Conservation (phyloP, 495 filamentous ascomycete genomes). For the Haplographium delicatum region DNA sequence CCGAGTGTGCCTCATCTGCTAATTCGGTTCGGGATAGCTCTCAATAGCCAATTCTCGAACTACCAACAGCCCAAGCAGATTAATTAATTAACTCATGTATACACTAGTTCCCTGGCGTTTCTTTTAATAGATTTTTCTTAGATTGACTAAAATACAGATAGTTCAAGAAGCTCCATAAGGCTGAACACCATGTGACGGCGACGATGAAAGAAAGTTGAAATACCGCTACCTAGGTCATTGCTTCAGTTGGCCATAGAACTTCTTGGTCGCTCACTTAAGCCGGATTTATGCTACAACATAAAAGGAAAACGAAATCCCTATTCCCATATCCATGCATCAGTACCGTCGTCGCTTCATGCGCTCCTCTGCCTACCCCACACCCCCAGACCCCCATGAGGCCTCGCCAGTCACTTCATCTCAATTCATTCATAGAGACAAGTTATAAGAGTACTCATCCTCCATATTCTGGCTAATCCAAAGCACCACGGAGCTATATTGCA, state of each 20-base stretch:
- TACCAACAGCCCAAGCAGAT: no score
- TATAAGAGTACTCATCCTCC: conserved; percentile 98
- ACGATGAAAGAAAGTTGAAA: no score
- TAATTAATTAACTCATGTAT: no score
- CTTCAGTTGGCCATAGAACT: neutral
- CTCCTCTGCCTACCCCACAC: neutral
- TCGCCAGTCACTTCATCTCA: neutral
- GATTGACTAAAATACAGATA: no score
- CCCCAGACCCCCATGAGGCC: neutral
- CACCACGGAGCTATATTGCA: conserved; percentile 63
- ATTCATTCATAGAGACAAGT: conserved; percentile 65
- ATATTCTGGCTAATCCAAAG: conserved; percentile 98
- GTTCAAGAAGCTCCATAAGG: no score
- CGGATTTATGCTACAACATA: conserved; percentile 1
- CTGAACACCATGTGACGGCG: no score
- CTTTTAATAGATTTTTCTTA: no score
- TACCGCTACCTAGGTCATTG: no score
- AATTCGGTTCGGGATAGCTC: no score
- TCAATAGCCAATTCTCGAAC: no score
- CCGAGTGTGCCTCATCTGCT: no score
- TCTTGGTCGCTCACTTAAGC: conserved; percentile 2
- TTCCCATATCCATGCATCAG: conserved; percentile 7
- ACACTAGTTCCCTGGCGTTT: no score
- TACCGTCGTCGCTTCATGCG: neutral
- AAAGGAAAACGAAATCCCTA: conserved; percentile 2